A percentile compares a stretch with the other conserved stretches of the same genome.
phyloP scores from a whole-genome alignment of 1,139 yeast species.

The Blastobotrys persicus region DNA sequence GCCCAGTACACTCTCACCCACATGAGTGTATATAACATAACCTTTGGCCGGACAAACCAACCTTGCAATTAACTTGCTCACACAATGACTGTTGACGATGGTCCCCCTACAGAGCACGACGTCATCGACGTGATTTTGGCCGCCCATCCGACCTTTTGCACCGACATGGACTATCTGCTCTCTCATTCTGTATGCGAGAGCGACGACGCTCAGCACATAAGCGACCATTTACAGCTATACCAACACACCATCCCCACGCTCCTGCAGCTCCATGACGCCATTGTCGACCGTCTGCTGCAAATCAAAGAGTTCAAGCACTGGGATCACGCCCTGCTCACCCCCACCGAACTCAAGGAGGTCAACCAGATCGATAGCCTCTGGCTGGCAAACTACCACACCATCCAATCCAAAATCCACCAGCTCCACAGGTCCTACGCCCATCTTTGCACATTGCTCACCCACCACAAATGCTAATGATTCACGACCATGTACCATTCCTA shows the following conservation, averaged over 20 bases:
- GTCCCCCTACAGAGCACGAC: conserved; percentile 1
- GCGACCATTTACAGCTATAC: not conserved
- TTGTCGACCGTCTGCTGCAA: not conserved
- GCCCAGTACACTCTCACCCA: no score
- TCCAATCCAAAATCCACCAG: not conserved
- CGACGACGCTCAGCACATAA: not conserved
- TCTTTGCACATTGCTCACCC: not conserved
- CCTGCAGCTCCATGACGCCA: not conserved
- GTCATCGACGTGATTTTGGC: not conserved
- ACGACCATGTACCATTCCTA: not conserved
- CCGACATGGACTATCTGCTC: conserved; percentile 4
- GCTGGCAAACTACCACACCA: not conserved
- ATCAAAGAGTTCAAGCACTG: conserved; percentile 5
- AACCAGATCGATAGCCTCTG: not conserved
- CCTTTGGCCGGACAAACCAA: not conserved
- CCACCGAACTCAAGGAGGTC: conserved; percentile 1
- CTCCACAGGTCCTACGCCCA: not conserved
- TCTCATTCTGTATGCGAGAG: not conserved
- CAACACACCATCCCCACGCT: not conserved
- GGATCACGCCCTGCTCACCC: conserved; percentile 1
- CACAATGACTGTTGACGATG: conserved; percentile 3
- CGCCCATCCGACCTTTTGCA: not conserved
- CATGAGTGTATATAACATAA: not conserved
- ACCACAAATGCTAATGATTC: conserved; percentile 1
- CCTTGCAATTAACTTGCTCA: not conserved